These are phyloP conservation scores for Penicillium sp. DNA, from an alignment of 2,329 filamentous ascomycete genomes.

Conservation along the genomic window DNA sequence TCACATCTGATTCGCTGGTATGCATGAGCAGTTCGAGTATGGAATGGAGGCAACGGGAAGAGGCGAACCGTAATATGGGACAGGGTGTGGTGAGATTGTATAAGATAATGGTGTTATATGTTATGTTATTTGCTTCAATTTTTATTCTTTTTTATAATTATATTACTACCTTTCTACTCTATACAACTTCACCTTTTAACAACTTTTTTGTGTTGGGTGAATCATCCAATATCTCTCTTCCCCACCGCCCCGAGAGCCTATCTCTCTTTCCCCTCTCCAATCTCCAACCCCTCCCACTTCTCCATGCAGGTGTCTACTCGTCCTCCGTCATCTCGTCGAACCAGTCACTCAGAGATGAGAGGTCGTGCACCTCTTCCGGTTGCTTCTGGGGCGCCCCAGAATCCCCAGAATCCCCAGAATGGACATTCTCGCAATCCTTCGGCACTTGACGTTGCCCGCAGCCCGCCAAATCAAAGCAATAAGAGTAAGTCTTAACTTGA, in stretches of 20 bases:
- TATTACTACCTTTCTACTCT: not conserved
- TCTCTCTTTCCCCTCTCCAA: conserved; percentile 16
- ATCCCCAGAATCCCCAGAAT: conserved; percentile 39
- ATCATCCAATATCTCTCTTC: not conserved
- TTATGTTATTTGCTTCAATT: not conserved
- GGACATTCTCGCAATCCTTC: conserved; percentile 45
- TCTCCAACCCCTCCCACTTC: conserved; percentile 20
- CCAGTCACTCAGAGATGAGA: conserved; percentile 43
- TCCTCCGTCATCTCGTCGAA: conserved; percentile 23
- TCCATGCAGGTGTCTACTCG: conserved; percentile 28
- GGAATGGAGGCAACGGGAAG: conserved; percentile 24
- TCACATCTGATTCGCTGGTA: conserved; percentile 4
- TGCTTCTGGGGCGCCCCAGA: conserved; percentile 31
- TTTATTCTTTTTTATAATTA: not conserved
- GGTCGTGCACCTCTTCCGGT: conserved; percentile 42
- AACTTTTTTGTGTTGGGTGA: not conserved
- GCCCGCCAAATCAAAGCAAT: conserved; percentile 47
- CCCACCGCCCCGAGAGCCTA: conserved; percentile 21
- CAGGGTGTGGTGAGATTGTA: conserved; percentile 4
- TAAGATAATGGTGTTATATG: not conserved
- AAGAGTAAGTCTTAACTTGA: conserved; percentile 33
- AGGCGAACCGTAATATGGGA: conserved; percentile 22
- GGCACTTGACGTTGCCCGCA: conserved; percentile 48
- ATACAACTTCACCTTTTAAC: not conserved
- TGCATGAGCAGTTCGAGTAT: not conserved